A percentile compares a stretch with the other conserved stretches of the same genome.
phyloP scores from a whole-genome alignment of 495 filamentous ascomycete genomes.

The Aspergillus kassunensis region DNA sequence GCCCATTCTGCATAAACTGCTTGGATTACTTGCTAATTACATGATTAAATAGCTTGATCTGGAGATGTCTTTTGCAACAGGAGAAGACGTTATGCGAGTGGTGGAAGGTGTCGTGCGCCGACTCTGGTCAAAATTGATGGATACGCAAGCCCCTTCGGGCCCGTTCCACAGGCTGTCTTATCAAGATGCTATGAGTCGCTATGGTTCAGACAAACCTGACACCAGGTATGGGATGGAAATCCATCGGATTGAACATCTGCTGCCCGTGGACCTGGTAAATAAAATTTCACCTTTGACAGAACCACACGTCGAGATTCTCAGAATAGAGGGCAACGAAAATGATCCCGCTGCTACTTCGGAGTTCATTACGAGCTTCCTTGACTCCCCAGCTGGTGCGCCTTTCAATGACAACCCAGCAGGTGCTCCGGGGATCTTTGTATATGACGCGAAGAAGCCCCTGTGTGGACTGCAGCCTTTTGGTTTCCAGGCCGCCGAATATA shows the following conservation, averaged over 20 bases:
- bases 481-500: conserved; percentile 61
- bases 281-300: conserved; percentile 62
- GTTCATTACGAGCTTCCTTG: conserved; percentile 68
- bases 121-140: conserved; percentile 50
- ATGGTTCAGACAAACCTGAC: conserved; percentile 92
- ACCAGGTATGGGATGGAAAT: conserved; percentile 64
- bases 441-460: conserved; percentile 64
- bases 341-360: conserved; percentile 45
- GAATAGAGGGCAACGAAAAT: conserved; percentile 46
- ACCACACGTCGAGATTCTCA: conserved; percentile 70
- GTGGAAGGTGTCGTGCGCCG: conserved; percentile 62
- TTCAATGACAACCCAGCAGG: conserved; percentile 65
- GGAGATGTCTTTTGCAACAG: conserved; percentile 80
- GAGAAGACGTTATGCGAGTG: conserved; percentile 65
- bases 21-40: conserved; percentile 1
- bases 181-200: conserved; percentile 69
- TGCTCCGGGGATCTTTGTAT: conserved; percentile 70
- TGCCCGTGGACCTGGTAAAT: conserved; percentile 61
- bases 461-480: conserved; percentile 71
- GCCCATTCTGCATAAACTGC: not conserved
- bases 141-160: conserved; percentile 34
- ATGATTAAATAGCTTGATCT: conserved; percentile 64
- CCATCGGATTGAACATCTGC: conserved; percentile 52
- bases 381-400: conserved; percentile 54
- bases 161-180: conserved; percentile 65